These are phyloP conservation scores for Trypanosoma cruzi DNA, from an alignment of 208 protist genomes.

Conservation along the genomic window DNA sequence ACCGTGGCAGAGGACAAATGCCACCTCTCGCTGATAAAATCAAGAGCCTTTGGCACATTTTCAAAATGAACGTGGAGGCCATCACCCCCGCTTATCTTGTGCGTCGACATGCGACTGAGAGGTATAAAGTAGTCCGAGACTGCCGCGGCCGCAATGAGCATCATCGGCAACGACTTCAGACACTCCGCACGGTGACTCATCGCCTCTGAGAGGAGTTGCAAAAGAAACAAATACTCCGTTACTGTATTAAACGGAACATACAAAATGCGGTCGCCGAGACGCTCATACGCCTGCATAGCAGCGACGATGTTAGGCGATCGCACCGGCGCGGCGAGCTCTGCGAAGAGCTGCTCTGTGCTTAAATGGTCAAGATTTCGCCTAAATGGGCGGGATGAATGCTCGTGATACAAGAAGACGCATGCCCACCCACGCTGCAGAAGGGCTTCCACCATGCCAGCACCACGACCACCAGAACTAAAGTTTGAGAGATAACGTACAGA, in stretches of 20 bases:
- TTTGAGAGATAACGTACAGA: slow-evolving; percentile 86
- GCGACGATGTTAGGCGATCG: neutral
- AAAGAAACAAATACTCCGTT: slow-evolving; percentile 80
- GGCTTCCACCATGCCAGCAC: slow-evolving; percentile 65
- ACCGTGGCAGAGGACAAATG: slow-evolving; percentile 6
- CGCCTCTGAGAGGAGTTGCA: slow-evolving; percentile 40
- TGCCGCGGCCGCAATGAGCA: slow-evolving; percentile 79
- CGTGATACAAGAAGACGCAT: slow-evolving; percentile 71
- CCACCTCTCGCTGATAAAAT: slow-evolving; percentile 53
- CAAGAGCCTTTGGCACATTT: slow-evolving; percentile 75
- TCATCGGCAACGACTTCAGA: slow-evolving; percentile 34
- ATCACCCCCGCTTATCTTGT: slow-evolving; percentile 85
- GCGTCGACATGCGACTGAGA: slow-evolving; percentile 36
- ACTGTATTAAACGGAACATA: slow-evolving; percentile 74
- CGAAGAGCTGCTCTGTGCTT: slow-evolving; percentile 54
- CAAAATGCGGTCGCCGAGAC: slow-evolving; percentile 41
- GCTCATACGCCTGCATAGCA: slow-evolving; percentile 28
- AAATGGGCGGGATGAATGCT: slow-evolving; percentile 56
- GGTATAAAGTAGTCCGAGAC: slow-evolving; percentile 89
- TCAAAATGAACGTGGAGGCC: slow-evolving; percentile 64
- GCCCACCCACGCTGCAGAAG: slow-evolving; percentile 67
- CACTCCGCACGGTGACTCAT: slow-evolving; percentile 33
- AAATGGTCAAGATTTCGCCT: slow-evolving; percentile 53
- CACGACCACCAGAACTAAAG: slow-evolving; percentile 83
- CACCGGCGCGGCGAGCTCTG: slow-evolving; percentile 10